These are phyloP conservation scores for Lonicera japonica DNA, from an alignment of 129 eudicot genomes.

Conservation along the genomic window DNA sequence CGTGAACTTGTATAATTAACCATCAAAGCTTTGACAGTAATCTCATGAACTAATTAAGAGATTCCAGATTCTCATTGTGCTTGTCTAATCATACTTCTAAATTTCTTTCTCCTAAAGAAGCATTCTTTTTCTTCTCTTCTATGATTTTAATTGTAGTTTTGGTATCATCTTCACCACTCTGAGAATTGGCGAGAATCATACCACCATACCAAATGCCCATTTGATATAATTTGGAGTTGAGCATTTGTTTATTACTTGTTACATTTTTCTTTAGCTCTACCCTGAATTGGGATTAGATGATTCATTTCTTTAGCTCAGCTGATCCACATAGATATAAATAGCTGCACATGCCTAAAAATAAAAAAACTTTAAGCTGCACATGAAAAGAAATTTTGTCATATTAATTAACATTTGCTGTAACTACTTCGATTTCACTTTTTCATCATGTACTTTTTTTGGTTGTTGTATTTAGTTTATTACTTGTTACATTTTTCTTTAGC, in stretches of 20 bases:
- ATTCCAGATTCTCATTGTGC: too few species aligned
- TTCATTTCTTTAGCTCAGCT: neutral
- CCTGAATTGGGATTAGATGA: neutral
- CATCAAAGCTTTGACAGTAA: too few species aligned
- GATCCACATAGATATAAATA: neutral
- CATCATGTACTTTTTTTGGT: neutral
- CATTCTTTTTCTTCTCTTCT: too few species aligned
- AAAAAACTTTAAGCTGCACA: too few species aligned
- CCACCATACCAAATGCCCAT: conserved; percentile 98
- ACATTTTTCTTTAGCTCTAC: neutral
- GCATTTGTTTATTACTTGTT: neutral
- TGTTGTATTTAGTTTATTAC: neutral
- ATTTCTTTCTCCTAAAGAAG: too few species aligned
- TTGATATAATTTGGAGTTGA: too few species aligned
- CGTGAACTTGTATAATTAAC: too few species aligned
- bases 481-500: neutral
- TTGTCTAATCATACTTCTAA: too few species aligned
- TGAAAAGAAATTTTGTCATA: neutral
- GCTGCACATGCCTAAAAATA: too few species aligned
- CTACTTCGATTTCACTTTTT: neutral
- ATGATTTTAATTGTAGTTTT: too few species aligned
- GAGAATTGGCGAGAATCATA: conserved; percentile 99
- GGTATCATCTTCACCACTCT: conserved; percentile 51
- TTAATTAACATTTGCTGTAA: neutral
- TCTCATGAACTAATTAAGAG: too few species aligned